These are phyloP conservation scores for Inga laurina DNA, from an alignment of 306 rosid genomes.

Conservation along the genomic window DNA sequence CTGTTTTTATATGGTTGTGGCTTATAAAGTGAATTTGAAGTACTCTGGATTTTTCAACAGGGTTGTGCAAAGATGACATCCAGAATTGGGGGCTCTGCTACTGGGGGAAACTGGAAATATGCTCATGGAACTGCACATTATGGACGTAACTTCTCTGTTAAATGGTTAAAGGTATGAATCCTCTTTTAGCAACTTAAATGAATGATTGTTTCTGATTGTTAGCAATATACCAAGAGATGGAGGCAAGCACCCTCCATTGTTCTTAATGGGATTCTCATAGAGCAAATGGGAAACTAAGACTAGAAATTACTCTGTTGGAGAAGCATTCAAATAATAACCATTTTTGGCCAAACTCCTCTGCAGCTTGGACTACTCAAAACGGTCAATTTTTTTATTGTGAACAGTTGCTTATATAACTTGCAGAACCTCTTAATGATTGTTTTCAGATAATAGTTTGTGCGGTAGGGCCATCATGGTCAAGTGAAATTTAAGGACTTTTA, in stretches of 20 bases:
- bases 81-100: slow-evolving; percentile 93
- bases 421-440: slow-evolving; percentile 11
- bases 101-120: slow-evolving; percentile 99
- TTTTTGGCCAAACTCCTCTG: neutral
- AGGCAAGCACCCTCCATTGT: neutral
- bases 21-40: slow-evolving; percentile 24
- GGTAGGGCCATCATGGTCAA: neutral
- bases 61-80: slow-evolving; percentile 99
- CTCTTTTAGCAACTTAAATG: slow-evolving; percentile 24
- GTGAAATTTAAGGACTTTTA: slow-evolving; percentile 5
- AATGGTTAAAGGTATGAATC: slow-evolving; percentile 84
- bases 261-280: neutral
- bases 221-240: neutral
- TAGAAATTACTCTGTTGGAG: neutral
- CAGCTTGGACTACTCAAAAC: neutral
- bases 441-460: slow-evolving; percentile 11
- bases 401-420: slow-evolving; percentile 7
- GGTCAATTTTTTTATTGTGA: slow-evolving; percentile 18
- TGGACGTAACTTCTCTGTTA: slow-evolving; percentile 90
- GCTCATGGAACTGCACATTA: slow-evolving; percentile 99
- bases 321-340: neutral
- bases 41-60: slow-evolving; percentile 47
- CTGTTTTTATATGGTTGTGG: slow-evolving; percentile 6
- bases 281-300: slow-evolving; percentile 24
- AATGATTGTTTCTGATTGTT: slow-evolving; percentile 18